Percentiles rank a stretch among this genome's conserved stretches.
These are phyloP conservation scores for Lipomyces spencermartinsiae DNA, from an alignment of 805 yeast genomes.

Conservation along the genomic window DNA sequence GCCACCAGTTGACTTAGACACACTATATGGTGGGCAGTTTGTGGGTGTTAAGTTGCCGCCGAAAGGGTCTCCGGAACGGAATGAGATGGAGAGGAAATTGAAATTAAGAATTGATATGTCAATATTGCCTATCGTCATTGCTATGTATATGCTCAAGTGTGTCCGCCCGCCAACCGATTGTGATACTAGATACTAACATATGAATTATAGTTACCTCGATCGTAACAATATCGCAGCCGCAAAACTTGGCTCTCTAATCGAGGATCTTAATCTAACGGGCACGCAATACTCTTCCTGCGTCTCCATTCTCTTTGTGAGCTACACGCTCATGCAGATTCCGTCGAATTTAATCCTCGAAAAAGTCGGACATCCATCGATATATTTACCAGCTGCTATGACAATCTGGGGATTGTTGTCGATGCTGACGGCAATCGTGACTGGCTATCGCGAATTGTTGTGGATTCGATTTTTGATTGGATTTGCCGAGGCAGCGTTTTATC, in stretches of 20 bases:
- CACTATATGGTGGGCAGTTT: slow-evolving; percentile 29
- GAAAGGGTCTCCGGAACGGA: slow-evolving; percentile 53
- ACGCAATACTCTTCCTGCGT: slow-evolving; percentile 56
- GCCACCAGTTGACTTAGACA: background rate
- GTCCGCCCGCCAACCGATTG: background rate
- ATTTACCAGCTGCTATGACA: slow-evolving; percentile 57
- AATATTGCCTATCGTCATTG: slow-evolving; percentile 57
- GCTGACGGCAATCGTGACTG: slow-evolving; percentile 54
- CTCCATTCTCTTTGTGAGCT: slow-evolving; percentile 57
- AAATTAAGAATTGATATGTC: slow-evolving; percentile 57
- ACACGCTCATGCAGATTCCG: slow-evolving; percentile 57
- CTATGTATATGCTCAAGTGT: slow-evolving; percentile 57
- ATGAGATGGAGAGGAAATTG: slow-evolving; percentile 52
- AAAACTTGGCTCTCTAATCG: slow-evolving; percentile 52
- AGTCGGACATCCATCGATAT: slow-evolving; percentile 58
- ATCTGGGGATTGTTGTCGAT: slow-evolving; percentile 55
- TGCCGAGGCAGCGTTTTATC: slow-evolving; percentile 57
- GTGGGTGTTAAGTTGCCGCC: slow-evolving; percentile 40
- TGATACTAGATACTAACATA: slow-evolving; percentile 11
- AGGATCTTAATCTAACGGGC: slow-evolving; percentile 50
- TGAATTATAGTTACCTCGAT: slow-evolving; percentile 49
- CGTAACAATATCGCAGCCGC: slow-evolving; percentile 58
- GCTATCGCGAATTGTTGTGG: slow-evolving; percentile 54
- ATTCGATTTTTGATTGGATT: slow-evolving; percentile 56
- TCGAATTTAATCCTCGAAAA: slow-evolving; percentile 56